Evolutionary conservation across 176 grass and related monocot genomes (phyloP).

Genomic region (Eragrostis curvula): DNA sequence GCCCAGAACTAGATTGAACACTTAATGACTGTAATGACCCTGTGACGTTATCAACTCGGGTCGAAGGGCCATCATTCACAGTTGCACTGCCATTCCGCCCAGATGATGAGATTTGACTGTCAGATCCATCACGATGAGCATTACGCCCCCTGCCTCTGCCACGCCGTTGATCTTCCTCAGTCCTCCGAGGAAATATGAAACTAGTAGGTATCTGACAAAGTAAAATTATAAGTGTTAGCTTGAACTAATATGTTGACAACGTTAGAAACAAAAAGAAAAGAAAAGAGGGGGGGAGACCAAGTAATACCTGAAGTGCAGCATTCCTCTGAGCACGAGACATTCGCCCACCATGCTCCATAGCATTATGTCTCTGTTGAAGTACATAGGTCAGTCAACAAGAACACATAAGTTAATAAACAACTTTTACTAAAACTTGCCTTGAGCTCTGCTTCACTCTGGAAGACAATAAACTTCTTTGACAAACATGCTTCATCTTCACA

Average conservation of each 20-base stretch:
- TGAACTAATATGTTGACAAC: no score
- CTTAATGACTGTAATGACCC: slow-evolving; percentile 48
- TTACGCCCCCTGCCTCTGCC: slow-evolving; percentile 76
- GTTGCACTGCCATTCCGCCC: slow-evolving; percentile 53
- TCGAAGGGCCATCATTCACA: slow-evolving; percentile 26
- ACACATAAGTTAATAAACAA: slow-evolving; percentile 6
- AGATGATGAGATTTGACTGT: slow-evolving; percentile 42
- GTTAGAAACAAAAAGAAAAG: no score
- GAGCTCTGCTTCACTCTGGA: slow-evolving; percentile 74
- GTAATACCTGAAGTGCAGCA: slow-evolving; percentile 82
- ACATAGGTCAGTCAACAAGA: slow-evolving; percentile 14
- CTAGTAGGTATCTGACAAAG: slow-evolving; percentile 87
- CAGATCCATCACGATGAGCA: slow-evolving; percentile 51
- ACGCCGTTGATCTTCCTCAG: slow-evolving; percentile 77
- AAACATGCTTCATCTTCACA: slow-evolving; percentile 88
- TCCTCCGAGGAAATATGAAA: slow-evolving; percentile 89
- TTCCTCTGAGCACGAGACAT: slow-evolving; percentile 94
- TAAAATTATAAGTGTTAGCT: slow-evolving; percentile 52
- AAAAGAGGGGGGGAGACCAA: no score
- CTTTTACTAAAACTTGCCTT: slow-evolving; percentile 59
- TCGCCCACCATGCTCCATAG: slow-evolving; percentile 77
- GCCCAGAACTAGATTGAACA: slow-evolving; percentile 42
- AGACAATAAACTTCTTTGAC: slow-evolving; percentile 87
- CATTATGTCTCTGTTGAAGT: slow-evolving; percentile 90
- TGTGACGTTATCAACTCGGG: slow-evolving; percentile 40